A percentile compares a stretch with the other conserved stretches of the same genome.
Conservation (phyloP, 768 basidiomycete genomes). For the Mycena polygramma region DNA sequence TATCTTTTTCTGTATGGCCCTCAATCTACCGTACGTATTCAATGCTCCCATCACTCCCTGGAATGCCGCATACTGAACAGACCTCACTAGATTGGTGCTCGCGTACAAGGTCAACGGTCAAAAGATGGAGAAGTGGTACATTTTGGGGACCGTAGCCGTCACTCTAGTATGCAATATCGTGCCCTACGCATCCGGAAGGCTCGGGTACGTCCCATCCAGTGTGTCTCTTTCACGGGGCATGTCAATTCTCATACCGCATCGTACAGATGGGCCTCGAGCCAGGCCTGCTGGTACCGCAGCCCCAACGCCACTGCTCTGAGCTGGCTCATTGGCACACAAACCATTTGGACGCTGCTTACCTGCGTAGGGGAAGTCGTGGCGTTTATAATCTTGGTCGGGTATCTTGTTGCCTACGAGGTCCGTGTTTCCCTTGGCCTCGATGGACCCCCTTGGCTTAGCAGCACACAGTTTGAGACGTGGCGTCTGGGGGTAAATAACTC, state of each 20-base stretch:
- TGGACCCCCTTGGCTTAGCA: not conserved
- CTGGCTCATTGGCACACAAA: conserved; percentile 45
- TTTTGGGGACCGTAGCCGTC: not conserved
- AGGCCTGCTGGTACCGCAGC: conserved; percentile 10
- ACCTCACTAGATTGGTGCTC: conserved; percentile 14
- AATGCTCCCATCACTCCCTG: not conserved
- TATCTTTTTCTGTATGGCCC: conserved; percentile 20
- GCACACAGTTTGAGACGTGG: not conserved
- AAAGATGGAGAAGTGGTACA: conserved; percentile 37
- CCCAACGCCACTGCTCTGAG: conserved; percentile 26
- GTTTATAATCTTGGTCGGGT: not conserved
- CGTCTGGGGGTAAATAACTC: no score
- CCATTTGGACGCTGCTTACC: conserved; percentile 29
- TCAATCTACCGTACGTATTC: conserved; percentile 16
- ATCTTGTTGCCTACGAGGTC: conserved; percentile 7
- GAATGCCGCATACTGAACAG: not conserved
- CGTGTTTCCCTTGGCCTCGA: not conserved
- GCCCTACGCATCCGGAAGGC: not conserved
- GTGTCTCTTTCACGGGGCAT: no score
- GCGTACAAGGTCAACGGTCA: conserved; percentile 6
- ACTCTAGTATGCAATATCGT: not conserved
- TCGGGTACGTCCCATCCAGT: not conserved
- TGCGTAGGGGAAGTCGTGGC: conserved; percentile 1
- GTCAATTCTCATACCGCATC: not conserved
- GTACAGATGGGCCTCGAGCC: conserved; percentile 14